Base-by-base conservation (phyloP, 352 stramenopile genomes). In the Phytophthora vignae region DNA sequence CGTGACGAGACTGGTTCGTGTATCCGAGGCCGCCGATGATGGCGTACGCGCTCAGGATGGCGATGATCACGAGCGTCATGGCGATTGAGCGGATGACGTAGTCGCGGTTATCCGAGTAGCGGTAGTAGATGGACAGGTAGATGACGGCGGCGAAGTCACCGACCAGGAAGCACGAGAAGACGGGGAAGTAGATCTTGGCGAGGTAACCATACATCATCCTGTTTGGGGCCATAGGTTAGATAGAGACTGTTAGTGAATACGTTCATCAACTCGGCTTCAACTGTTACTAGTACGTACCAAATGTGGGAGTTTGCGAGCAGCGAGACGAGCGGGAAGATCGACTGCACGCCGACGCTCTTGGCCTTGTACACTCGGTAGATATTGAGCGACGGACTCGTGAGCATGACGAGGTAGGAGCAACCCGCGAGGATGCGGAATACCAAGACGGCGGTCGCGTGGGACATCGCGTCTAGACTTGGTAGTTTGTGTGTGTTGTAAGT, bases 201-300 rank as follows among this genome's bases (percentile, higher is more conserved):
- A 86, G 31, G 27, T 71, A 78, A 12, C 76, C 73, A 40, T 86
- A 83, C 38, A 86, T 71, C 74, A 84, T 82, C 44, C 44, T 52
- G n/a, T 52, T 9, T 9, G n/a, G 19, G 44, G 1, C 7, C 44
- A 27, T 52, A 27, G 44, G 11, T 27, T n/a, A n/a, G n/a, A n/a
- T 29, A 29, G 25, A 17, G 10, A 44, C 10, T 27, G 53, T 59
- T 59, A 59, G 53, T 59, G 22, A 19, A 55, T 21, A 55, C 49
- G 4, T 33, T 33, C 29, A 33, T 33, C 29, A 8, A 10, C 29
- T 33, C 29, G 29, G 6, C 1, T 59, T 58, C 10, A 44, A 38
- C 17, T 44, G 15, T 33, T 19, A 25, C 22, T 44, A 40, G 17
- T 38, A 60, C 65, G 9, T 36, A 74, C 74, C 74, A 78, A 4